Percentiles rank a stretch among this genome's conserved stretches.
These are phyloP conservation scores for Colletotrichum costaricense DNA, from an alignment of 2,329 filamentous ascomycete species.

Conservation along the genomic window DNA sequence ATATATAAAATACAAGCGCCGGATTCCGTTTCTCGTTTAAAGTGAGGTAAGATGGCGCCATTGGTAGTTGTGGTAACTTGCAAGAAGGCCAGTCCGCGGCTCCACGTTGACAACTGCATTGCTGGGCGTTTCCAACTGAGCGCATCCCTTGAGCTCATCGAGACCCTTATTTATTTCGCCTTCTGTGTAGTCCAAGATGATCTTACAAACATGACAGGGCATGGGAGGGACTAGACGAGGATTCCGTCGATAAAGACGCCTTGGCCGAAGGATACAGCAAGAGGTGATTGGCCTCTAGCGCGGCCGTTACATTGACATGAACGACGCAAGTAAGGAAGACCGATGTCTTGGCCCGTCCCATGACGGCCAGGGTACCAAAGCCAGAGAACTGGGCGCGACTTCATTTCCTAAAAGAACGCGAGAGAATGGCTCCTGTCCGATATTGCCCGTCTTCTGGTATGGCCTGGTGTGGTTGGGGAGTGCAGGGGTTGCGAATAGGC, in stretches of 20 bases:
- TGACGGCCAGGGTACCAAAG: background rate
- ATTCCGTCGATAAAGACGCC: background rate
- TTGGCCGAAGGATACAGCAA: no score
- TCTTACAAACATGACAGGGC: background rate
- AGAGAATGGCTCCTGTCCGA: background rate
- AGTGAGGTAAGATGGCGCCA: background rate
- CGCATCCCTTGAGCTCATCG: background rate
- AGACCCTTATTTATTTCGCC: slow-evolving; percentile 15
- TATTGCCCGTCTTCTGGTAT: no score
- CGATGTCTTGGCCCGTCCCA: background rate
- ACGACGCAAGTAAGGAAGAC: slow-evolving; percentile 4
- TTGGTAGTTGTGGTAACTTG: background rate
- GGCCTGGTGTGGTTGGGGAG: background rate
- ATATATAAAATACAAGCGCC: slow-evolving; percentile 5
- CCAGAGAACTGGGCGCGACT: background rate
- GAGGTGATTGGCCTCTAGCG: slow-evolving; percentile 7
- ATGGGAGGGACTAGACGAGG: background rate
- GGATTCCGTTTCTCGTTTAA: background rate
- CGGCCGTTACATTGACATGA: slow-evolving; percentile 5
- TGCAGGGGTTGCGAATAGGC: slow-evolving; percentile 30
- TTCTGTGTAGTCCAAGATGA: slow-evolving; percentile 1
- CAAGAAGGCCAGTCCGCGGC: background rate
- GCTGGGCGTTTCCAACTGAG: background rate
- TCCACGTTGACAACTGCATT: background rate
- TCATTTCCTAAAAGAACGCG: background rate